Base-by-base conservation (phyloP, 1,284 basidiomycete species). In the Sanghuangporus weigelae region DNA sequence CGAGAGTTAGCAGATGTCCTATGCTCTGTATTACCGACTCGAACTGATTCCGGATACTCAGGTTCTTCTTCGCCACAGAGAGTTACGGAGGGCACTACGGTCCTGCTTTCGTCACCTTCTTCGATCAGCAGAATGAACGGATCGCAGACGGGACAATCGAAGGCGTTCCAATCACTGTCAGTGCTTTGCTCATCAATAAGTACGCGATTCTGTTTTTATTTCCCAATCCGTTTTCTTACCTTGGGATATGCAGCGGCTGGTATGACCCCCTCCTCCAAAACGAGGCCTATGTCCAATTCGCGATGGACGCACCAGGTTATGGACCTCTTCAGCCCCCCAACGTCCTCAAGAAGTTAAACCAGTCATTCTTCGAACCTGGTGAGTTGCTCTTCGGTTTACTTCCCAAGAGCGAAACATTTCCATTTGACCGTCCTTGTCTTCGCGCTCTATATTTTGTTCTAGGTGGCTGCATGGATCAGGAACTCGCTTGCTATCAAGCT, bases 31-130 rank as follows among this genome's bases (percentile, higher is more conserved):
- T 35, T 38, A 23, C 2, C 35, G 48, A 26, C n/a, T 19, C 16
- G 35, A 51, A n/a, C 10, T 73, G 11, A 2, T 53, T 49, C 38
- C 14, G 10, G 40, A 7, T 40, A 12, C 11, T 14, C 42, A 86
- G 85, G 65, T 86, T 87, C 67, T 79, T 86, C n/a, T 79, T 86
- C 60, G 78, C 82, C 0, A 84, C 84, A 0, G 85, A 89, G 69
- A 86, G 84, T 63, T 88, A 87, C 63, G 86, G 86, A 2, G 87
- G 87, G 0, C 86, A 89, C 69, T 89, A 87, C 68, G 86, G 82
- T 1, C 85, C 84, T 21, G 78, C 77, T 62, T 88, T 85, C 69
- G 83, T 87, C 36, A 81, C 83, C 1, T 87, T 81, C 71, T 87
- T 91, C 68, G 78, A 87, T 49, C 73, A 86, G 65, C 86, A 90